Base-by-base conservation (phyloP, 306 rosid genomes). In the Luffa aegyptiaca region DNA sequence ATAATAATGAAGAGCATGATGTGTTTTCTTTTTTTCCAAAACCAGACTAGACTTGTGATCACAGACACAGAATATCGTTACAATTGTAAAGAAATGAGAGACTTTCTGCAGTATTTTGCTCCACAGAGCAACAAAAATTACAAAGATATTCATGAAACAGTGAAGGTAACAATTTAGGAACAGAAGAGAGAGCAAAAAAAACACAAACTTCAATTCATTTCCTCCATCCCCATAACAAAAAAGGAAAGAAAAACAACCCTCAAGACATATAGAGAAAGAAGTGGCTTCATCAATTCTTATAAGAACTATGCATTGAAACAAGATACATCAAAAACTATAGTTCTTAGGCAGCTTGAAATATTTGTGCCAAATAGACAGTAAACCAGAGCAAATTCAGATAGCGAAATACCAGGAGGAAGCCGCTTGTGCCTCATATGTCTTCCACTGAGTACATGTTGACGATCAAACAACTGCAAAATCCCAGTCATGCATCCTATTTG, bases 401-500 rank as follows among this genome's bases (percentile, higher is more conserved):
- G 63, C 20, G 63, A 16, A 82, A 39, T 88, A 92, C 93, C 91
- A 51, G 91, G 79, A 85, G 93, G 88, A 86, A 90, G 88, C 77
- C 89, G 84, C 85, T 85, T 92, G 81, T 84, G 98, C 87, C 78
- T 75, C 70, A 87, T 75, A 51, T 88, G 86, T 51, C 92, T 88
- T 66, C 93, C 85, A 5, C 89, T 66, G 68, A 94, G 81, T 53
- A 80, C 44, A 36, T 88, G 94, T 21, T 89, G 93, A 3, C 98
- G 97, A 85, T 94, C 97, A 46, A 94, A 94, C 81, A 92, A 83
- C 59, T 94, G 97, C 79, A 94, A 86, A 81, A 94, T 94, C 83
- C 96, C 98, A 36, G 90, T 87, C 97, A 94, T 92, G 80, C 97
- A 92, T 75, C 98, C 98, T 18, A 94, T 91, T 87, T 94, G 97